Evolutionary conservation across 192 early-diverging fungal species (phyloP).

Genomic region (Coemansia sp.): DNA sequence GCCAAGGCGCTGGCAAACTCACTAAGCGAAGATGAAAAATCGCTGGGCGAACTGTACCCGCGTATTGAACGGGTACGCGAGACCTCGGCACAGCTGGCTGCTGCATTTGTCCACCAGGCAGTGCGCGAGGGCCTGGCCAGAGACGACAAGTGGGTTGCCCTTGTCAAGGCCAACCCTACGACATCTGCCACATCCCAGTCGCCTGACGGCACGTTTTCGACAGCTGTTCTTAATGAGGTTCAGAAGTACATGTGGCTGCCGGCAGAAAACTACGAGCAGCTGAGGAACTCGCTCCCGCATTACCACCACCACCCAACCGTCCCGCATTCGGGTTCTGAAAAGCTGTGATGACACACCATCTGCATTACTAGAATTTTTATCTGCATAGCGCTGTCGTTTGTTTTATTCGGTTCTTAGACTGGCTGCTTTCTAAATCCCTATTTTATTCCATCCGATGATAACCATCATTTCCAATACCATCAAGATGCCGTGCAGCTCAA

Average conservation of each 20-base stretch:
- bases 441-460: too few relatives aligned
- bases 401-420: background rate
- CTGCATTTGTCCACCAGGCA: conserved; percentile 63
- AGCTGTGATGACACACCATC: background rate
- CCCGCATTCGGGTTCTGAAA: background rate
- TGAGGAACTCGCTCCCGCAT: conserved; percentile 13
- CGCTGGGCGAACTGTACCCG: conserved; percentile 63
- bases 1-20: conserved; percentile 75
- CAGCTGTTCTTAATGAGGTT: conserved; percentile 10
- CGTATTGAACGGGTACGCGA: conserved; percentile 61
- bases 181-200: background rate
- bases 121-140: conserved; percentile 53
- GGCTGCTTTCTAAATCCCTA: background rate
- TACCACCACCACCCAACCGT: conserved; percentile 21
- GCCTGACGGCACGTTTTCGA: conserved; percentile 15
- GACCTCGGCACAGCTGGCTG: conserved; percentile 70
- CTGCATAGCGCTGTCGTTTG: background rate
- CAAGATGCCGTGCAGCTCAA: background rate
- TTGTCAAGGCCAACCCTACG: conserved; percentile 19
- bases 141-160: conserved; percentile 39
- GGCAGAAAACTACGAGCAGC: conserved; percentile 27
- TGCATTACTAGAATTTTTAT: background rate
- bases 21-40: conserved; percentile 64
- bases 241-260: conserved; percentile 22
- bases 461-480: background rate